Evolutionary conservation across 2,329 filamentous ascomycete genomes (phyloP).

Genomic region (Fusarium sp.): DNA sequence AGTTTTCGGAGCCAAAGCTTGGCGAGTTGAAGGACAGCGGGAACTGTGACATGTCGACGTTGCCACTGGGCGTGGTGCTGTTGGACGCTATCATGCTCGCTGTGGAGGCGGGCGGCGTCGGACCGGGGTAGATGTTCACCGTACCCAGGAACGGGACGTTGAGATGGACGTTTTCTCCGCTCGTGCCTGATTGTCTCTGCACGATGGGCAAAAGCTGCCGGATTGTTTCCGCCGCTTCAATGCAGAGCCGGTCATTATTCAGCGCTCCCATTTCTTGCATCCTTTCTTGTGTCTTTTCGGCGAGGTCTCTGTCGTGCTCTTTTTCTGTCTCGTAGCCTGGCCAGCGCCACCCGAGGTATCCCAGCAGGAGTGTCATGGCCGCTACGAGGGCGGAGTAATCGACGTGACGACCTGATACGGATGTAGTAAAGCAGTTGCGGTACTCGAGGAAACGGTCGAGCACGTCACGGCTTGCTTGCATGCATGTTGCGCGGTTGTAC

Average conservation of each 20-base stretch:
- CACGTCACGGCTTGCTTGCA: slow-evolving; percentile 62
- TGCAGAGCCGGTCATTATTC: slow-evolving; percentile 55
- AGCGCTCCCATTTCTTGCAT: slow-evolving; percentile 52
- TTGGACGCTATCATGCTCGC: slow-evolving; percentile 24
- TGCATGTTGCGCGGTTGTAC: slow-evolving; percentile 55
- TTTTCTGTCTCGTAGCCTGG: slow-evolving; percentile 38
- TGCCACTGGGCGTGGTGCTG: slow-evolving; percentile 16
- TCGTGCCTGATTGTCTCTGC: slow-evolving; percentile 38
- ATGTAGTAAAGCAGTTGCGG: slow-evolving; percentile 44
- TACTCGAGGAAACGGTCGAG: slow-evolving; percentile 61
- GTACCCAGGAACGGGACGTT: slow-evolving; percentile 60
- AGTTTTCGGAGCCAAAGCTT: slow-evolving; percentile 3
- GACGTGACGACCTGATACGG: slow-evolving; percentile 53
- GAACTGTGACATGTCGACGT: slow-evolving; percentile 15
- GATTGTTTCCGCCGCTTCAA: slow-evolving; percentile 57
- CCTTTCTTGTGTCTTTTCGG: slow-evolving; percentile 50
- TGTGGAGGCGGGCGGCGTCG: slow-evolving; percentile 26
- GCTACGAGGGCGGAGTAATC: slow-evolving; percentile 65
- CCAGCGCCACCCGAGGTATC: slow-evolving; percentile 56
- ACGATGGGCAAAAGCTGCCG: slow-evolving; percentile 56
- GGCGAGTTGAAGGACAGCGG: slow-evolving; percentile 20
- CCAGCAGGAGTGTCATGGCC: slow-evolving; percentile 61
- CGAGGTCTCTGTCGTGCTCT: slow-evolving; percentile 50
- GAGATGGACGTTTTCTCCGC: slow-evolving; percentile 48
- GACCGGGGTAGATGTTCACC: slow-evolving; percentile 53